Base-by-base conservation (phyloP, 768 basidiomycete species). In the Hemileccinum rubropunctum region DNA sequence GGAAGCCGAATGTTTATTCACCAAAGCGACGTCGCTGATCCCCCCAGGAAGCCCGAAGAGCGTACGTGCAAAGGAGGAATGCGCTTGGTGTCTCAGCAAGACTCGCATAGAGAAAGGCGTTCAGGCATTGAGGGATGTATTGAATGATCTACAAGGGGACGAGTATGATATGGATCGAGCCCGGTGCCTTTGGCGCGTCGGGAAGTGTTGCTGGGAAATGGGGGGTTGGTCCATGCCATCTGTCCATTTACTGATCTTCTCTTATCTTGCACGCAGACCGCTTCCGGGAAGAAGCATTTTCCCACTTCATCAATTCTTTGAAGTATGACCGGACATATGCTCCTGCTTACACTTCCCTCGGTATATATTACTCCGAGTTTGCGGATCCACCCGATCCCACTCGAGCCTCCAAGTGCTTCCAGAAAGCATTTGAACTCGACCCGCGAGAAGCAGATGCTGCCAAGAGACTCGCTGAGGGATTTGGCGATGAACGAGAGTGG, bases 381-480 rank as follows among this genome's bases (percentile, higher is more conserved):
- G 72, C 79, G 4, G 69, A 73, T 11, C 91, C 92, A 0, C 81
- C 85, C 0, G 95, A 98, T 67, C 84, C 82, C 20, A 80, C 81
- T 6, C 83, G 95, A 33, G 89, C 95, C 0, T 87, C 90, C 3
- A 95, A 94, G 64, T 98, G 95, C 65, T 98, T 95, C 68, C 94
- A 98, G 61, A 98, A 95, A 62, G 97, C 95, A 0, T 98, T 99
- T 59, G 97, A 98, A 66, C 81, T 98, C 6, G 95, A 98, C 70
- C 80, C 93, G 2, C 79, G 88, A 14, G 91, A 99, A 68, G 83
- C 78, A 11, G 82, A 87, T 18, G 93, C 97, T 1, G 97, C 95
- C 0, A 76, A 79, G 45, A 76, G 84, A 49, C 76, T 99, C 4
- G 94, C 92, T 0, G 82, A 87, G 58, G 87, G 90, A 3, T 98